A percentile compares a stretch with the other conserved stretches of the same genome.
phyloP scores from a whole-genome alignment of 2,329 filamentous ascomycete genomes.

The Sporothrix protearum region DNA sequence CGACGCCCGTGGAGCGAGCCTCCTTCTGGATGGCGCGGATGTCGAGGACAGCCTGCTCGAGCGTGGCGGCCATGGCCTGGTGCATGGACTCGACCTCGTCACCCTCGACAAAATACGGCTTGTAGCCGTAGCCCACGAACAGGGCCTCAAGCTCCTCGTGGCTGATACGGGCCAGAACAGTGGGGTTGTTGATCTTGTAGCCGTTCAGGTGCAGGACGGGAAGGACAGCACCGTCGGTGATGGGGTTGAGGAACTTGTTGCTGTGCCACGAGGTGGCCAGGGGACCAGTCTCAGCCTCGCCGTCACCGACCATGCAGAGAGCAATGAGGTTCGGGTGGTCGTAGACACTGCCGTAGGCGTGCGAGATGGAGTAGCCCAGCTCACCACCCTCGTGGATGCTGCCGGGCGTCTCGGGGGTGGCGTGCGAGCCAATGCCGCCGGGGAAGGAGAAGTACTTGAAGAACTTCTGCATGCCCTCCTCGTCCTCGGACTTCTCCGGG shows the following conservation, averaged over 20 bases:
- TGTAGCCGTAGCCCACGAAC: conserved; percentile 73
- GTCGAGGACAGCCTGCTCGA: conserved; percentile 68
- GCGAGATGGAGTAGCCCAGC: conserved; percentile 75
- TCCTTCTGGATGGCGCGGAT: conserved; percentile 68
- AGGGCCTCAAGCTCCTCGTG: conserved; percentile 68
- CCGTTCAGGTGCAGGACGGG: conserved; percentile 76
- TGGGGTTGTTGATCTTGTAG: conserved; percentile 83
- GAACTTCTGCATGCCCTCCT: conserved; percentile 67
- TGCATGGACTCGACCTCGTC: conserved; percentile 72
- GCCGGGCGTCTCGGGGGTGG: conserved; percentile 74
- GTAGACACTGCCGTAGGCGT: conserved; percentile 73
- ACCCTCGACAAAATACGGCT: conserved; percentile 76
- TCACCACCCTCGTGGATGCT: conserved; percentile 77
- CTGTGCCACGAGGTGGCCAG: conserved; percentile 78
- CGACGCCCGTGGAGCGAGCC: conserved; percentile 65
- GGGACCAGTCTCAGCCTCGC: conserved; percentile 77
- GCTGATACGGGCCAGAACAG: conserved; percentile 66
- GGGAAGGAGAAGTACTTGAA: conserved; percentile 84
- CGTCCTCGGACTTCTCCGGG: conserved; percentile 66
- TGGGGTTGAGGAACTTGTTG: conserved; percentile 77
- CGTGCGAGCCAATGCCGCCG: conserved; percentile 72
- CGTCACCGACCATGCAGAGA: conserved; percentile 74
- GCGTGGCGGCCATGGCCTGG: conserved; percentile 73
- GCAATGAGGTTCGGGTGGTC: conserved; percentile 72
- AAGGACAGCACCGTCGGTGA: conserved; percentile 72